Base-by-base conservation (phyloP, 441 rosid species). In the Lepidium campestre region DNA sequence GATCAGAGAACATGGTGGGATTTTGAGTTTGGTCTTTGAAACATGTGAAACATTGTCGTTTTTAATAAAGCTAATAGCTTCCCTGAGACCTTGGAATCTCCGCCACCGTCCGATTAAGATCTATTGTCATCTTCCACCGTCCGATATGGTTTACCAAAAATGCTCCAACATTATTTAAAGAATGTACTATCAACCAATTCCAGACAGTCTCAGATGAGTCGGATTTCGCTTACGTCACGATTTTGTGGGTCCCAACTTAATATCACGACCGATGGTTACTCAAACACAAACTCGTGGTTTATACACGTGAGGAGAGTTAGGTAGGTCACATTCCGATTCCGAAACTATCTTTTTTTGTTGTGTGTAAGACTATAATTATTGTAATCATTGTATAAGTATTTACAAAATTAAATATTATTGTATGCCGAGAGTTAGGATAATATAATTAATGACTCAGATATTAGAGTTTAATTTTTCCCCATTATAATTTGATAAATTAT, bases 81-180 rank as follows among this genome's bases (percentile, higher is more conserved):
- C 50, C 77, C 50, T 11, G 46, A 5, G 42, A 60, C 77, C 54
- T 73, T 37, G 77, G 63, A 52, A 59, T 60, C 77, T 73, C 77
- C 77, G 77, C 22, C 68, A 67, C 77, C 77, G 72, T 66, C 62
- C 25, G 77, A 73, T 73, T 12, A 0, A 10, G 12, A 53, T 60
- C 23, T 60, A 15, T 37, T 17, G 1, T 13, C 35, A 67, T 45
- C 13, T 11, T 46, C 2, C 3, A 39, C 50, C 68, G 77, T 73
- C 63, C 45, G 77, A 53, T 67, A 9, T 10, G 11, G 11, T 0
- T 19, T 66, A 53, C 72, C 23, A 53, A 45, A 60, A 36, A 10
- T 29, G 22, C 15, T 59, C 50, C 35, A 59, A 73, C 71, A 29
- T 19, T 20, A 22, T 64, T 64, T 52, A 52, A 35, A 57, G 42